Percentiles rank a stretch among this genome's conserved stretches.
Evolutionary conservation across 140 eudicot species (phyloP).

Genomic region (Senecio squalidus): DNA sequence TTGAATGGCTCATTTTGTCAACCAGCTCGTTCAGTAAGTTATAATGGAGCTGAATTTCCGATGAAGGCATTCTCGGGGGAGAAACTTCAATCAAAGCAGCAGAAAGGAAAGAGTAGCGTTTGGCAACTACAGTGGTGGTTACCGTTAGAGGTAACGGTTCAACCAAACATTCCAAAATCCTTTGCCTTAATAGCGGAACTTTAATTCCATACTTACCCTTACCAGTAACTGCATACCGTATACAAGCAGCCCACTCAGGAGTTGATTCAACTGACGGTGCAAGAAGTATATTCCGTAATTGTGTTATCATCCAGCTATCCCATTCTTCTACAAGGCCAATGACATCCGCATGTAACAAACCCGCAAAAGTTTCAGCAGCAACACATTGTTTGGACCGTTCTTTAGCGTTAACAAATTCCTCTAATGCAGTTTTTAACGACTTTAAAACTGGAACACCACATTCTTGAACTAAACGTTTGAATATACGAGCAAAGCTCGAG

Average conservation of each 20-base stretch:
- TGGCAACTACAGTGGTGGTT: slow-evolving; percentile 80
- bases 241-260: slow-evolving; percentile 95
- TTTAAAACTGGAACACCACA: slow-evolving; percentile 74
- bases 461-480: slow-evolving; percentile 87
- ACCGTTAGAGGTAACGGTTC: slow-evolving; percentile 79
- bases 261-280: slow-evolving; percentile 89
- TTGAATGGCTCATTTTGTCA: slow-evolving; percentile 79
- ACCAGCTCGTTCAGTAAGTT: slow-evolving; percentile 70
- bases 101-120: slow-evolving; percentile 82
- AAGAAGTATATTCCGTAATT: slow-evolving; percentile 62
- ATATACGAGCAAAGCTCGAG: slow-evolving; percentile 88
- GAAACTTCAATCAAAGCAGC: slow-evolving; percentile 88
- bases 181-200: slow-evolving; percentile 77
- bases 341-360: slow-evolving; percentile 91
- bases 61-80: slow-evolving; percentile 64
- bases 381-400: slow-evolving; percentile 96
- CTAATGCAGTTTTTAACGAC: slow-evolving; percentile 59
- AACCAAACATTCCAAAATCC: slow-evolving; percentile 62
- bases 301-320: slow-evolving; percentile 83
- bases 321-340: slow-evolving; percentile 76
- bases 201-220: slow-evolving; percentile 84
- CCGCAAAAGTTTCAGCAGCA: slow-evolving; percentile 97
- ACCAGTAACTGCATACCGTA: slow-evolving; percentile 94
- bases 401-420: slow-evolving; percentile 67
- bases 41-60: slow-evolving; percentile 67